These are phyloP conservation scores for Lasiosphaeria miniovina DNA, from an alignment of 495 filamentous ascomycete genomes.

Conservation along the genomic window DNA sequence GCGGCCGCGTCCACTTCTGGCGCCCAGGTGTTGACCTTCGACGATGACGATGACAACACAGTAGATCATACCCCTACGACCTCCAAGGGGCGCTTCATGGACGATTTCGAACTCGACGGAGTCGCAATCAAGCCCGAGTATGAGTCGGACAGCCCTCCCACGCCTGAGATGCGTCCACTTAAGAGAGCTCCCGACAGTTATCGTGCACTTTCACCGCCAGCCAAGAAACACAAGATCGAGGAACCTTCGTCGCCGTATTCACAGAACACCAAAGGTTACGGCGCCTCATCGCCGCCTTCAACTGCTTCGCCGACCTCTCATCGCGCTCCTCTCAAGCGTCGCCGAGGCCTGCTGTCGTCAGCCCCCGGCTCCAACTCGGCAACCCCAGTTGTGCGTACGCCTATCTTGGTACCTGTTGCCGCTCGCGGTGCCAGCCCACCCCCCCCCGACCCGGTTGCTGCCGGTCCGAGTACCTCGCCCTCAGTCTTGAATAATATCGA, in stretches of 20 bases:
- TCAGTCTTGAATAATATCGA: background rate
- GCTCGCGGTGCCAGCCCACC: background rate
- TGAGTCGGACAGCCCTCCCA: background rate
- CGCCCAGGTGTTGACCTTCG: slow-evolving; percentile 21
- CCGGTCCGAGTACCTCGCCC: background rate
- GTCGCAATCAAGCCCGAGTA: background rate
- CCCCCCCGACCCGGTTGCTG: background rate
- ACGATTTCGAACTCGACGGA: background rate
- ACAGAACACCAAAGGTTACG: background rate
- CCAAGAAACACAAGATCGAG: background rate
- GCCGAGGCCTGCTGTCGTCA: slow-evolving; percentile 17
- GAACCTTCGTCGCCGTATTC: background rate
- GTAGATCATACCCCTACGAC: background rate
- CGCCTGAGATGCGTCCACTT: background rate
- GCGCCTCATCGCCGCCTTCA: slow-evolving; percentile 3
- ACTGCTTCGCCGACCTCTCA: background rate
- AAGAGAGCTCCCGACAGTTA: background rate
- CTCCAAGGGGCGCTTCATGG: background rate
- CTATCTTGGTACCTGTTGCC: background rate
- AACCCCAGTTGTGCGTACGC: background rate
- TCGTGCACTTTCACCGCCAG: background rate
- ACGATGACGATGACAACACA: slow-evolving; percentile 19
- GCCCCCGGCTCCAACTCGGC: slow-evolving; percentile 7
- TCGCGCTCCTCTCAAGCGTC: slow-evolving; percentile 6
- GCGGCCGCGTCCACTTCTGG: background rate